Percentiles rank a stretch among this genome's conserved stretches.
These are phyloP conservation scores for Paramecium pentaurelia DNA, from an alignment of 73 alveolate genomes.

Conservation along the genomic window DNA sequence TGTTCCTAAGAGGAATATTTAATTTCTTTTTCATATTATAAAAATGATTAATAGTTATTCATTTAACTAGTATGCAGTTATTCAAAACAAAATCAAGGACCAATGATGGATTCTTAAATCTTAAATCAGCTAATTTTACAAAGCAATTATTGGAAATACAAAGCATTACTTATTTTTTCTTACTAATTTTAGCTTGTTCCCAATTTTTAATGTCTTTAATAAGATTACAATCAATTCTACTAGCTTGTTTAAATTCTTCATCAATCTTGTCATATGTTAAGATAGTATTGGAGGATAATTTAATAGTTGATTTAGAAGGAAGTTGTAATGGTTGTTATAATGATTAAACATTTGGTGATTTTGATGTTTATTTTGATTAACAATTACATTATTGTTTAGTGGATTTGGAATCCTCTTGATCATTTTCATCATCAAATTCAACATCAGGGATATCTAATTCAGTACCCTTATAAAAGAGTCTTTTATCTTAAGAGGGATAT, in stretches of 20 bases:
- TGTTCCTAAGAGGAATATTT: not conserved
- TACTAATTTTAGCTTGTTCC: not conserved
- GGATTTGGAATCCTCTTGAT: not conserved
- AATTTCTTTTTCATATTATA: not conserved
- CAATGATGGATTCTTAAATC: not conserved
- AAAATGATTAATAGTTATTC: not conserved
- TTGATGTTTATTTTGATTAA: not conserved
- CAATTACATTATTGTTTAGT: not conserved
- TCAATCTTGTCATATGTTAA: not conserved
- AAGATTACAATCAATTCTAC: not conserved
- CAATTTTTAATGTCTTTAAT: not conserved
- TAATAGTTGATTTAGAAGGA: not conserved
- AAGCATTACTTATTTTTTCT: not conserved
- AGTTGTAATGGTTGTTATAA: not conserved
- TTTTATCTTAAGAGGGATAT: not conserved
- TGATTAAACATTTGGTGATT: too few relatives aligned
- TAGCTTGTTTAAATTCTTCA: not conserved
- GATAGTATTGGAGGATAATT: not conserved
- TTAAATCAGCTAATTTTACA: not conserved
- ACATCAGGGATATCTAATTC: not conserved
- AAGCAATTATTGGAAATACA: not conserved
- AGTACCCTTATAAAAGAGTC: not conserved
- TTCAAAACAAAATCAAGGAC: not conserved
- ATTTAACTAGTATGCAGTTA: not conserved
- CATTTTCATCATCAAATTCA: not conserved